Base-by-base conservation (phyloP, 2,329 filamentous ascomycete species). In the Xylariaceae sp. region DNA sequence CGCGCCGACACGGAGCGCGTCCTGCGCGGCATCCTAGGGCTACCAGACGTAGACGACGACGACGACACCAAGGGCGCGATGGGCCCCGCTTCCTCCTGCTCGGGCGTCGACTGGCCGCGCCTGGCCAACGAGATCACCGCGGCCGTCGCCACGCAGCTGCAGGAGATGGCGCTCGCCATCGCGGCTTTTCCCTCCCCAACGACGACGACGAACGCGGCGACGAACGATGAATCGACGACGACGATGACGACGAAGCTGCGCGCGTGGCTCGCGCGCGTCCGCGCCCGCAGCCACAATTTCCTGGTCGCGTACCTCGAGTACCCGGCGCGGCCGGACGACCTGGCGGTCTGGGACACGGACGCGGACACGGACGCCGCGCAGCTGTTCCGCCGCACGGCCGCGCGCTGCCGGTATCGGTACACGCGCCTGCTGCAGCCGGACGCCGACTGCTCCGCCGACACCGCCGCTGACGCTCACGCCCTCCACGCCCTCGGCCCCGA, bases 281-380 rank as follows among this genome's bases (percentile, higher is more conserved):
- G 65, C 15, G 51, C 55, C 2, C 49, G 60, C 26, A 63, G 57
- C 17, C 66, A 70, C 40, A 52, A 57, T 39, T 60, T 67, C 32
- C 47, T 67, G 31, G 55, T 70, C 7, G 58, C 60, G 3, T 68
- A 59, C 39, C 49, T 70, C 18, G 57, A 67, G 39, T 71, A 68
- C 38, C 67, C 67, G 2, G 13, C 21, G 8, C n/a, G 37, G 11
- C 30, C 30, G 10, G 30, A 29, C 3, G 35, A 35, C 8, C 25
- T 42, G 5, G 31, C 40, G 9, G 42, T 54, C 4, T 68, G 64
- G 55, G 40, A 32, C 6, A 37, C 46, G 3, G 36, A 46, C 5
- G 60, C 63, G 6, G 38, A 39, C 4, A n/a, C n/a, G n/a, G n/a
- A n/a, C n/a, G n/a, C n/a, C n/a, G n/a, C n/a, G n/a, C n/a, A n/a